These are phyloP conservation scores for Sedum album DNA, from an alignment of 164 flowering plant genomes.

Conservation along the genomic window DNA sequence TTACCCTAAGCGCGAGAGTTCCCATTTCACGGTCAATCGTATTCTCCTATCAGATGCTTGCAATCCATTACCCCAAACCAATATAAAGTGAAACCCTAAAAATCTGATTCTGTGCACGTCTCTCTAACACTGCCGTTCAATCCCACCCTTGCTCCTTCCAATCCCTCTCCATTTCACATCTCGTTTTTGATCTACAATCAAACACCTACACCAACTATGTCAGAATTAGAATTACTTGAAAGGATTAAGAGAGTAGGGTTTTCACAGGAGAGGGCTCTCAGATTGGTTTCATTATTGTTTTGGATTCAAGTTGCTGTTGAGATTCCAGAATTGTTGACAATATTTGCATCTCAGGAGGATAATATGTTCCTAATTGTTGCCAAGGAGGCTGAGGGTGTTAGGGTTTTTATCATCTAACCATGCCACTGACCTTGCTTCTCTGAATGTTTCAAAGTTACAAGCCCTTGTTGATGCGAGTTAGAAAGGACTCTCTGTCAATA, in stretches of 20 bases:
- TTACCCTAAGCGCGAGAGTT: not conserved
- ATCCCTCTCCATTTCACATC: not conserved
- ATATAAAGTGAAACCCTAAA: slow-evolving; percentile 1
- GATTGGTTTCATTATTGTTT: not conserved
- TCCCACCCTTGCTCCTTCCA: too few relatives aligned
- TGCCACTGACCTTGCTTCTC: not conserved
- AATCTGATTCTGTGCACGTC: not conserved
- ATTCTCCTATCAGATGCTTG: slow-evolving; percentile 2
- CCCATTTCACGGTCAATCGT: not conserved
- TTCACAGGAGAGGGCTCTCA: not conserved
- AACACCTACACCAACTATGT: not conserved
- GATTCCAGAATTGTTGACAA: not conserved
- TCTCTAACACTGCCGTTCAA: not conserved
- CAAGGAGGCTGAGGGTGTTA: not conserved
- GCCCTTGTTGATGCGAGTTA: not conserved
- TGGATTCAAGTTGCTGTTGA: not conserved
- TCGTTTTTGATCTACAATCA: not conserved
- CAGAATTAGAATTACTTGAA: not conserved
- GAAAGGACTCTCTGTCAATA: not conserved
- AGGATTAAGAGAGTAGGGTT: not conserved
- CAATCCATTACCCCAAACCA: not conserved
- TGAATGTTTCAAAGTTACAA: not conserved
- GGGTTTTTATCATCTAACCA: not conserved
- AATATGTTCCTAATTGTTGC: not conserved
- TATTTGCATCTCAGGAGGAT: not conserved